Base-by-base conservation (phyloP, 768 basidiomycete species). In the Daedaleopsis nitida region DNA sequence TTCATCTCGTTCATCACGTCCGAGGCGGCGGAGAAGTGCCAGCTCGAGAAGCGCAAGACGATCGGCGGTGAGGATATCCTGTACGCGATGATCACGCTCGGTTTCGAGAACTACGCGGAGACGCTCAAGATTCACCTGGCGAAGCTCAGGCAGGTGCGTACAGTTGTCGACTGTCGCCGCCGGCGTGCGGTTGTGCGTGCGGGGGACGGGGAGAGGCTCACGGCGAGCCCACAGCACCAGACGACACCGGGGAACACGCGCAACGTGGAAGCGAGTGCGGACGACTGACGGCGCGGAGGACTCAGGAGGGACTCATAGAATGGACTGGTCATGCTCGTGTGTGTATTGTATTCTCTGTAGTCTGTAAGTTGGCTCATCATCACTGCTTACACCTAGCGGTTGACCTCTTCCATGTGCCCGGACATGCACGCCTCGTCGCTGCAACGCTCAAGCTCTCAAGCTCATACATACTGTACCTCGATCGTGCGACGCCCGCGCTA, bases 1-100 rank as follows among this genome's bases (percentile, higher is more conserved):
- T 98, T 97, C 80, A 98, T 98, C 74, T 88, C 87, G 68, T 98
- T 98, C 82, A 94, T 98, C 78, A 97, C 96, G 32, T 92, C 89
- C 47, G 96, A 98, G 74, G 96, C 96, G 5, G 94, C 93, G 16
- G 96, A 98, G 75, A 94, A 94, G 70, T 96, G 94, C 66, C 85
- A 91, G 71, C 80, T 91, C 67, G 96, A 98, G 79, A 98, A 98
- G 76, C 84, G 96, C 63, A 98, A 98, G 80, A 98, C 96, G 60
- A 95, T 98, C 47, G 95, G 94, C 13, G 96, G 96, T 24, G 96
- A 98, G 80, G 96, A 98, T 74, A 96, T 98, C 49, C 76, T 98
- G 58, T 91, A 93, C 66, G 95, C 95, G n/a, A 95, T 98, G 93
- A 78, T 83, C 38, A 83, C 88, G 39, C 83, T 98, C 21, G 96